Evolutionary conservation across 495 filamentous ascomycete species (phyloP), one percentile per base, ranked within the genome.

Genomic region (Neurospora sp.): DNA sequence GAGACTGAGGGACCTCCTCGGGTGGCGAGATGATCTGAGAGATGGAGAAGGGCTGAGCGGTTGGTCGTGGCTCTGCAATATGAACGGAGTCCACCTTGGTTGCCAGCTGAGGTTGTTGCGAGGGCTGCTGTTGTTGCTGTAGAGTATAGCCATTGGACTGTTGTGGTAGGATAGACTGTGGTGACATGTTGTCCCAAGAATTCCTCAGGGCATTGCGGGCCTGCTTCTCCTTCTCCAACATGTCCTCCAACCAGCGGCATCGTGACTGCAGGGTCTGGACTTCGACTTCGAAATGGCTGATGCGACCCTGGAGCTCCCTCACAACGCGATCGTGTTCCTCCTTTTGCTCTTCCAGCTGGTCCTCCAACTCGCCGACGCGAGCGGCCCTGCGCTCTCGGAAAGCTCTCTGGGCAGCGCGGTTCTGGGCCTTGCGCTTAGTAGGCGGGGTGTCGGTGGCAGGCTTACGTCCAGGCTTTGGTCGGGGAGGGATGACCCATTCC

Each of bases 381-480:
- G 92, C 92, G 3, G 93, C 93, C 72, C 93, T 84, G 41, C 94
- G 84, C 80, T 98, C 94, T n/a, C 94, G 87, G 78, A 97, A 97
- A 3, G 92, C 93, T 73, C 94, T 86, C 82, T 98, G 94, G 16
- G 94, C 94, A n/a, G 92, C 92, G 48, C 94, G 87, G 80, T 98
- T 98, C 79, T 98, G 94, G 0, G 92, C 93, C 82, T 97, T 96
- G 72, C 94, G 89, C 79, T 97, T 96, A 44, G 93, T 97, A 3
- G 93, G 93, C 14, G 94, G 94, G 4, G 92, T 94, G 77, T 98
- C 94, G 16, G 91, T 94, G 27, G 94, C 93, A 10, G 94, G 94
- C 80, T 97, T 97, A 70, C 94, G 88, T 42, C 94, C 94, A n/a
- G 94, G 94, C 85, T 96, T 96, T 37, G 93, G 93, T 68, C 93